Evolutionary conservation across 2,329 filamentous ascomycete species (phyloP), one percentile per base, ranked within the genome.

Genomic region (Pezicula rhizophila): DNA sequence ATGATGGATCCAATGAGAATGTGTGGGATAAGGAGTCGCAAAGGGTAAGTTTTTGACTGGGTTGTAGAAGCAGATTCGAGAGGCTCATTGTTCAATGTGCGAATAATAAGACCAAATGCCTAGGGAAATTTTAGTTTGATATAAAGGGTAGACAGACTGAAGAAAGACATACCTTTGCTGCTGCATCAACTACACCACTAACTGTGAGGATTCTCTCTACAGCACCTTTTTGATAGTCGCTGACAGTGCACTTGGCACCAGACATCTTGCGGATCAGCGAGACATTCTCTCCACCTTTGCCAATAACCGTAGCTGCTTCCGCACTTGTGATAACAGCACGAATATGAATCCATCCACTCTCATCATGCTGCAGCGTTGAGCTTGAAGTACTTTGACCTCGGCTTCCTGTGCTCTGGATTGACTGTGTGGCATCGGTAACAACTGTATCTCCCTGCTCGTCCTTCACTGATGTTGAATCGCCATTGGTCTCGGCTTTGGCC

Each of bases 1-100:
- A 99, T 99, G 70, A 99, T 97, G 52, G 92, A 96, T 46, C 93
- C 93, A 62, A 99, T 99, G 50, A 99, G 80, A 61, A 99, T 93
- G 66, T 97, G 93, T 15, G 93, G 93, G 60, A 99, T 89, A 48
- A 99, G 82, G 45, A 99, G 83, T 60, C 93, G 90, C 47, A 99
- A 84, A 52, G 93, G 93, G 62, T 99, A 99, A 2, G 92, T 96
- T 79, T 96, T 97, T 53, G 92, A 97, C 57, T 95, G 89, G 46
- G 90, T 84, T 51, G 86, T 96, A 11, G 93, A 99, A 35, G 93
- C 76, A 63, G 89, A 80, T 60, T 89, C 84, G 46, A 99, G 79
- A 31, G 90, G 87, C 72, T 99, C 93, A 64, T 97, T 96, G 78
- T 99, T 99, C 55, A 99, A 77, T 3, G 93, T 99, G 62, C 93